Evolutionary conservation across 345 rosid species (phyloP), one percentile per base, ranked within the genome.

Genomic region (Cochlearia excelsa): DNA sequence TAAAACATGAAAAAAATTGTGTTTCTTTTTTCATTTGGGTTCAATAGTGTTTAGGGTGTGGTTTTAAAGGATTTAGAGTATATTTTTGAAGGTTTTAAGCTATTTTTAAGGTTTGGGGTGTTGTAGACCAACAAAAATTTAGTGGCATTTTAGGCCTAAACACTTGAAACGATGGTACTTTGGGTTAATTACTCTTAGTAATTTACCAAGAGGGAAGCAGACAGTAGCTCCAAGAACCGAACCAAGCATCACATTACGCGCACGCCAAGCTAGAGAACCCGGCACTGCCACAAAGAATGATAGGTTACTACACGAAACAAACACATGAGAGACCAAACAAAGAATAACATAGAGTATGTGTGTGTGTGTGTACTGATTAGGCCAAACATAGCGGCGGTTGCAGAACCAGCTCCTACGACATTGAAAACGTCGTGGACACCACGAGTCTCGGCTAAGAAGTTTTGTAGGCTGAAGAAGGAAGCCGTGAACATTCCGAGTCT

Each of bases 401-500:
- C 95, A 33, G 99, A 89, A 72, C 95, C 97, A 51, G 95, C 97
- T 59, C 95, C 97, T 6, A 78, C 94, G 7, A 85, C 75, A 73
- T 86, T 89, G 75, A 70, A 78, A 69, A 86, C 84, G 76, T 89
- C 97, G 64, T 85, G 93, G 6, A 83, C 79, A 39, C 86, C 89
- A 43, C 91, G 79, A 26, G 81, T 78, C 81, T 92, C 95, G 46
- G 95, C 88, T 35, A 92, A 77, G 62, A 89, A 65, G 65, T 89
- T 82, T 48, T 92, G 95, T 41, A 93, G 61, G 59, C 94, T 76
- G 38, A 38, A 93, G 71, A 84, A 92, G 0, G 78, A 84, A 49
- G 99, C 97, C 26, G 95, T 93, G 67, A 86, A 93, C 87, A 82
- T 73, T 45, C 99, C 97, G 62, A 93, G 95, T 1, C 99, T 86